phyloP scores from a whole-genome alignment of 495 filamentous ascomycete species.

The Parachaetomium inaequale region DNA sequence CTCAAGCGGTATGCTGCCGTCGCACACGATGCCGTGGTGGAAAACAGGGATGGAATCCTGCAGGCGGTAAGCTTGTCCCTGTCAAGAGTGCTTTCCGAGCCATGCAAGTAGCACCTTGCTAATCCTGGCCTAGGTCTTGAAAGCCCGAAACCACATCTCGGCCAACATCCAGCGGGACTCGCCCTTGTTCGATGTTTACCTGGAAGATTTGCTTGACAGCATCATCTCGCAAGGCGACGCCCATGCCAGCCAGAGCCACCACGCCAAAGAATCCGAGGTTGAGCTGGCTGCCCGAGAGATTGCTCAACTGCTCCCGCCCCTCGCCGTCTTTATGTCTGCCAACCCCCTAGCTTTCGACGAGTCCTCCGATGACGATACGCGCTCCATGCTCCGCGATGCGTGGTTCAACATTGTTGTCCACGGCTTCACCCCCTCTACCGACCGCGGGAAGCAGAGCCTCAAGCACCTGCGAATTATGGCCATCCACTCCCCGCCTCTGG shows the following conservation, averaged over 20 bases:
- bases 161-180: conserved; percentile 62
- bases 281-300: conserved; percentile 82
- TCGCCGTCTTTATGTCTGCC: conserved; percentile 69
- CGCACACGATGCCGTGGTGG: conserved; percentile 64
- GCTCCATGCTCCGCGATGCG: conserved; percentile 75
- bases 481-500: conserved; percentile 75
- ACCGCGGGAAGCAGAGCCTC: conserved; percentile 60
- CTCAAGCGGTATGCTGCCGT: conserved; percentile 77
- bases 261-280: conserved; percentile 65
- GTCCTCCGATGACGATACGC: conserved; percentile 55
- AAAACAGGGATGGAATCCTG: conserved; percentile 56
- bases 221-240: conserved; percentile 87
- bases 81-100: conserved; percentile 19
- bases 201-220: conserved; percentile 79
- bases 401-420: conserved; percentile 98
- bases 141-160: conserved; percentile 75
- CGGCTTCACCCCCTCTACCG: conserved; percentile 73
- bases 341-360: conserved; percentile 44
- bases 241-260: conserved; percentile 44
- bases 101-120: conserved; percentile 12
- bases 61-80: conserved; percentile 55
- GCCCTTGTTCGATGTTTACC: conserved; percentile 69
- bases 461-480: conserved; percentile 78
- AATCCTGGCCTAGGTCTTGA: conserved; percentile 51
- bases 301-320: conserved; percentile 71